These are phyloP conservation scores for Suhomyces bribrorum DNA, from an alignment of 1,139 yeast genomes.

Conservation along the genomic window DNA sequence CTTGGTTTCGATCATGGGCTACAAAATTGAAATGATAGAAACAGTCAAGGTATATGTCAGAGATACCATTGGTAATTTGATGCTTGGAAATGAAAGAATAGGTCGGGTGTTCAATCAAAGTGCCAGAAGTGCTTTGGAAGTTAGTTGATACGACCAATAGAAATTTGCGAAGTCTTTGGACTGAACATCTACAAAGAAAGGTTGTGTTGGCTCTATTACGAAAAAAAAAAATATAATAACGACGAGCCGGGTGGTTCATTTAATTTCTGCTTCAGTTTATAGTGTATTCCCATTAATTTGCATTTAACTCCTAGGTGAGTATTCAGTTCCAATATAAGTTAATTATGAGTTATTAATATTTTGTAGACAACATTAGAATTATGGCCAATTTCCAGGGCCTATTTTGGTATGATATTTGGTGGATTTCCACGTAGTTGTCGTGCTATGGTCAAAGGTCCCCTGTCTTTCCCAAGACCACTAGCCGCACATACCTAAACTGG, in stretches of 20 bases:
- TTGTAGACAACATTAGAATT: background rate
- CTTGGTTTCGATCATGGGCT: slow-evolving; percentile 54
- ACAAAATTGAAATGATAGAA: slow-evolving; percentile 41
- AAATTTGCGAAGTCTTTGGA: too few relatives aligned
- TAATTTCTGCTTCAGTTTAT: background rate
- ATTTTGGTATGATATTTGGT: too few relatives aligned
- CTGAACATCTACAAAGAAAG: too few relatives aligned
- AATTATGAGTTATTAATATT: background rate
- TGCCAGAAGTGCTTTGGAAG: background rate
- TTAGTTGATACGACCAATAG: too few relatives aligned
- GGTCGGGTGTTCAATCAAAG: slow-evolving; percentile 48
- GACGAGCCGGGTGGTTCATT: background rate
- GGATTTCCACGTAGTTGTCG: too few relatives aligned
- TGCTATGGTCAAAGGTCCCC: too few relatives aligned
- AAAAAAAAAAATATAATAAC: too few relatives aligned
- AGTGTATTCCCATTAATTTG: slow-evolving; percentile 3
- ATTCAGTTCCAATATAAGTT: background rate
- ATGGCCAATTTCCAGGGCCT: too few relatives aligned
- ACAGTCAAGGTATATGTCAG: slow-evolving; percentile 50
- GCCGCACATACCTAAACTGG: too few relatives aligned
- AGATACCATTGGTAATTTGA: slow-evolving; percentile 56
- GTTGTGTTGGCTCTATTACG: too few relatives aligned
- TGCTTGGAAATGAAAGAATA: slow-evolving; percentile 71
- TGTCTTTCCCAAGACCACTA: too few relatives aligned
- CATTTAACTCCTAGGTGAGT: slow-evolving; percentile 1